Conservation (phyloP, 2,329 filamentous ascomycete genomes). For the Penicillium brevicompactum region DNA sequence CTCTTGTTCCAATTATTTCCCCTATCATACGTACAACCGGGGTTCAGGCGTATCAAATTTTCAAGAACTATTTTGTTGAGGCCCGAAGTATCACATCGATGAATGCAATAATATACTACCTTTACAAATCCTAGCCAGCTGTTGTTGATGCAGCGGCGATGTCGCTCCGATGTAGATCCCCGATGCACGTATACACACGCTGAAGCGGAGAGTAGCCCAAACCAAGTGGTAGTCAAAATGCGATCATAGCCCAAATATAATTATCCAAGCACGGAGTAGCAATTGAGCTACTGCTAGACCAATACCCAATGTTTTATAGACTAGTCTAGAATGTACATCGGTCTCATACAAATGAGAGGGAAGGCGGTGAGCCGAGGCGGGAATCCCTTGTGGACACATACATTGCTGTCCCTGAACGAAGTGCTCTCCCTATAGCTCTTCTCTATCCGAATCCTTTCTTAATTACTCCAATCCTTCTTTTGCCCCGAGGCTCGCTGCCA, state of each 20-base stretch:
- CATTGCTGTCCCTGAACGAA: slow-evolving; percentile 29
- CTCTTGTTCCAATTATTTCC: slow-evolving; percentile 12
- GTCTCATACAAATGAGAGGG: neutral
- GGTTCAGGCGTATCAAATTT: slow-evolving; percentile 2
- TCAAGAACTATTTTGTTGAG: neutral
- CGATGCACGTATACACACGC: no score
- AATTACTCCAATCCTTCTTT: slow-evolving; percentile 14
- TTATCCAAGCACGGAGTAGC: no score
- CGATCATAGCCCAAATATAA: no score
- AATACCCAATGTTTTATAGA: no score
- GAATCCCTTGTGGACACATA: slow-evolving; percentile 34
- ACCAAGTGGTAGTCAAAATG: no score
- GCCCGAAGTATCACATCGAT: neutral
- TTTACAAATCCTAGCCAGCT: neutral
- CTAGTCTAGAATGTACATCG: no score
- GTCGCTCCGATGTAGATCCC: no score
- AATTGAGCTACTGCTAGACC: no score
- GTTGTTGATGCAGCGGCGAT: no score
- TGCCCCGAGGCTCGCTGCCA: slow-evolving; percentile 17
- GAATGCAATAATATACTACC: neutral
- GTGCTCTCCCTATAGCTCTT: slow-evolving; percentile 20
- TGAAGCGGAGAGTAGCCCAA: no score
- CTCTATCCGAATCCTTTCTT: slow-evolving; percentile 19
- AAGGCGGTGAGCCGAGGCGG: slow-evolving; percentile 29
- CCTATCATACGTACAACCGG: neutral